Evolutionary conservation across 257 asterid genomes (phyloP).

Genomic region (Przewalskia tangutica): DNA sequence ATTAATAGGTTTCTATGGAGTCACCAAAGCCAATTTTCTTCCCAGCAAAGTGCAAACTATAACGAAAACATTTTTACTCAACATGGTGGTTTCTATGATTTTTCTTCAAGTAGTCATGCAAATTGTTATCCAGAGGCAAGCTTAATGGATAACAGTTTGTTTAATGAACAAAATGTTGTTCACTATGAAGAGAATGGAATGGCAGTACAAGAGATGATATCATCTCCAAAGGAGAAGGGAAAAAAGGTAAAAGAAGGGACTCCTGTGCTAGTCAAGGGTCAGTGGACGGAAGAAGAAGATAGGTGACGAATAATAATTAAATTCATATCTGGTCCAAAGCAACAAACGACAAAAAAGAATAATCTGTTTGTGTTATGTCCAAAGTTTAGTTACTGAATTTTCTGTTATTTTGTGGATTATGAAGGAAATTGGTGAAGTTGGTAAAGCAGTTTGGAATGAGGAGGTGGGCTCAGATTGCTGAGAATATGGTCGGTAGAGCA

Average conservation of each 20-base stretch:
- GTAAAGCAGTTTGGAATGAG: conserved; percentile 37
- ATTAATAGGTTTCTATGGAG: conserved; percentile 26
- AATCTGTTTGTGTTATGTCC: not conserved
- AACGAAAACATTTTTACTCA: not conserved
- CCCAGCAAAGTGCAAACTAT: not conserved
- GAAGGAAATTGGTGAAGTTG: conserved; percentile 37
- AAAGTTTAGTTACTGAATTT: not conserved
- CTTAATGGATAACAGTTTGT: not conserved
- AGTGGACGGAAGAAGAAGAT: conserved; percentile 67
- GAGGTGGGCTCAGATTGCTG: conserved; percentile 58
- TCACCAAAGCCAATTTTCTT: conserved; percentile 12
- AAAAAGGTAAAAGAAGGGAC: conserved; percentile 10
- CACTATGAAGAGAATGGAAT: not conserved
- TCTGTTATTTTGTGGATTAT: not conserved
- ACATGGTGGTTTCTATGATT: not conserved
- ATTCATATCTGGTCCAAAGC: not conserved
- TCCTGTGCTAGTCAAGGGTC: conserved; percentile 42
- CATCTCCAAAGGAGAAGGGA: not conserved
- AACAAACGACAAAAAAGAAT: not conserved
- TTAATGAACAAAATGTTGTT: not conserved
- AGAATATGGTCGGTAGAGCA: conserved; percentile 52
- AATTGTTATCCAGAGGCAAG: not conserved
- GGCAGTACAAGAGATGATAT: not conserved
- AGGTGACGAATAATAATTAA: conserved; percentile 20
- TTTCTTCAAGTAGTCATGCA: conserved; percentile 3